These are phyloP conservation scores for Fraxinus sp. DNA, from an alignment of 305 asterid species.

Conservation along the genomic window DNA sequence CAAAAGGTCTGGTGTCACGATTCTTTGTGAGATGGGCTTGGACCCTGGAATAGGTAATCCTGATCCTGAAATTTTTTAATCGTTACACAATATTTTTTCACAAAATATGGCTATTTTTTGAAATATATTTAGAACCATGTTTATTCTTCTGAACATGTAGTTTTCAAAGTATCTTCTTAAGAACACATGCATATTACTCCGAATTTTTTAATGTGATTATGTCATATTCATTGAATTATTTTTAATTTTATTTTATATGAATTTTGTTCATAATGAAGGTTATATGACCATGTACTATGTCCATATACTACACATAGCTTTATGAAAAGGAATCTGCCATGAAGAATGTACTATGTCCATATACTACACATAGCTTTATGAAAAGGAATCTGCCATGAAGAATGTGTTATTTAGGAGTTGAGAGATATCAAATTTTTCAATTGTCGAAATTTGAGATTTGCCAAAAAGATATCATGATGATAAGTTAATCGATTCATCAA, in stretches of 20 bases:
- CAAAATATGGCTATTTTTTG: neutral
- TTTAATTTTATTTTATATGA: neutral
- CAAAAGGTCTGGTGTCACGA: conserved; percentile 61
- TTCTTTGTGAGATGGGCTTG: conserved; percentile 98
- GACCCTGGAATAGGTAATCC: conserved; percentile 95
- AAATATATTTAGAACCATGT: neutral
- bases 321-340: neutral
- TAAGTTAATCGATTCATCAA: neutral
- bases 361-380: neutral
- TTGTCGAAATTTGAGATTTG: neutral
- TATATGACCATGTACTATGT: neutral
- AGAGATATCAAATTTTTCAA: neutral
- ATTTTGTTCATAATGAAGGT: neutral
- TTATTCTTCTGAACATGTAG: neutral
- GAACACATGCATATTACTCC: neutral
- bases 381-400: neutral
- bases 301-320: neutral
- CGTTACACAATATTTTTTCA: neutral
- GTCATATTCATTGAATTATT: neutral
- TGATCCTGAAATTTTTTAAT: neutral
- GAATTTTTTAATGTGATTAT: neutral
- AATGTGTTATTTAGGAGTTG: neutral
- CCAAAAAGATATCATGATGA: neutral
- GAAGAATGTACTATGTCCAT: neutral
- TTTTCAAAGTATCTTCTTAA: neutral